Conservation (phyloP, 768 basidiomycete species). For the Suillus alpinus region DNA sequence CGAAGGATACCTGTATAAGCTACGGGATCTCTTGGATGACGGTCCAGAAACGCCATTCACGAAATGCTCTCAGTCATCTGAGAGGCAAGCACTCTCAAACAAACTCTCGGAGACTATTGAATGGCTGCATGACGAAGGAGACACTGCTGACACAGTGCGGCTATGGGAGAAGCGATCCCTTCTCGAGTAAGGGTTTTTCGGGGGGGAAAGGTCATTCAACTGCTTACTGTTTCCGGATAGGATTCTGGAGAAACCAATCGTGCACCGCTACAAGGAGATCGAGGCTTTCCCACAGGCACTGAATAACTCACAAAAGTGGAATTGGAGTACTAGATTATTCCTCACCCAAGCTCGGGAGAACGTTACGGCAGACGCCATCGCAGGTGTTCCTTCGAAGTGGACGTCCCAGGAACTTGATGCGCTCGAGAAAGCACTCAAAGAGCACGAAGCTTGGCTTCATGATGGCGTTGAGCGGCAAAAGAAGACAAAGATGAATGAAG, state of each 20-base stretch:
- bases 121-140: constrained; percentile 86
- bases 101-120: constrained; percentile 70
- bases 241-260: constrained; percentile 74
- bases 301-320: constrained; percentile 83
- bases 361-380: constrained; percentile 60
- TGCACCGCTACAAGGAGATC: constrained; percentile 87
- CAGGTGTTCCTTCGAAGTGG: constrained; percentile 72
- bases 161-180: constrained; percentile 73
- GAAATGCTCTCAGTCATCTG: constrained; percentile 74
- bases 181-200: constrained; percentile 67
- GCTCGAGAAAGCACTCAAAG: constrained; percentile 73
- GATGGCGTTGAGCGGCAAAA: constrained; percentile 83
- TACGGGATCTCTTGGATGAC: constrained; percentile 78
- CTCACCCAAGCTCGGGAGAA: constrained; percentile 75
- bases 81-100: constrained; percentile 63
- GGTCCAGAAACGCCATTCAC: constrained; percentile 71
- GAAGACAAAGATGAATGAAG: constrained; percentile 64
- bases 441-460: constrained; percentile 82
- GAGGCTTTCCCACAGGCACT: constrained; percentile 81
- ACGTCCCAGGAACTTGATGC: constrained; percentile 80
- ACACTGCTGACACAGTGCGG: constrained; percentile 73
- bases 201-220: background rate
- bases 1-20: constrained; percentile 90
- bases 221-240: constrained; percentile 36
- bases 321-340: constrained; percentile 87